Evolutionary conservation across 2,329 filamentous ascomycete species (phyloP), one percentile per base, ranked within the genome.

Genomic region (Phaeosphaeriaceae sp.): DNA sequence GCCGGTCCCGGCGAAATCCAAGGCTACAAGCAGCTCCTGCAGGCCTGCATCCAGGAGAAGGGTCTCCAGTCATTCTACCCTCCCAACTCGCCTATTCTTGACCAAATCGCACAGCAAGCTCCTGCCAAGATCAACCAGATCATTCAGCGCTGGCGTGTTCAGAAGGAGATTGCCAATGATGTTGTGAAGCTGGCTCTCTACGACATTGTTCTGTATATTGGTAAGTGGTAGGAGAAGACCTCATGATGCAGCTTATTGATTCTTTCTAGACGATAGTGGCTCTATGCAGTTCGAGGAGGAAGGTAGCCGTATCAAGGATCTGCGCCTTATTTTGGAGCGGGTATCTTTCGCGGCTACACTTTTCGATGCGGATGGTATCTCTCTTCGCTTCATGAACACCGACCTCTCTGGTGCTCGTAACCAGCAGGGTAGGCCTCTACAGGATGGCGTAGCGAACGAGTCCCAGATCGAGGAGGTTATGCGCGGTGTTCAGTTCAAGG

Each of bases 301-400:
- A 56, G 88, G 88, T 45, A 83, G 87, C 67, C 86, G 88, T 59
- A 89, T 90, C 77, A 84, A 88, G 62, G 88, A 90, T 65, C 78
- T 91, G 64, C 84, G 84, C 70, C 80, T 89, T 65, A 89, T 90
- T 66, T 75, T 91, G 62, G 81, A 84, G 49, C 84, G 86, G 51
- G 87, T 89, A 52, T 84, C 87, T 20, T 88, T 84, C 57, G 87
- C 87, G 7, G 86, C 88, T 3, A 87, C 87, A 2, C 82, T 89
- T n/a, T 91, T 91, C 68, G 88, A 91, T 62, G 81, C 86, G 33
- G 88, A 91, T 67, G 88, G 88, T 44, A 88, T 91, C 61, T 85
- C 85, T 25, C 78, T 90, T 41, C 87, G 88, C 47, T 90, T 90
- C 81, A 90, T 91, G 88, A 90, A 91, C 78, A 85, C 84, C 13